A percentile compares a stretch with the other conserved stretches of the same genome.
phyloP scores from a whole-genome alignment of 1,284 basidiomycete species.

The Agroathelia rolfsii region DNA sequence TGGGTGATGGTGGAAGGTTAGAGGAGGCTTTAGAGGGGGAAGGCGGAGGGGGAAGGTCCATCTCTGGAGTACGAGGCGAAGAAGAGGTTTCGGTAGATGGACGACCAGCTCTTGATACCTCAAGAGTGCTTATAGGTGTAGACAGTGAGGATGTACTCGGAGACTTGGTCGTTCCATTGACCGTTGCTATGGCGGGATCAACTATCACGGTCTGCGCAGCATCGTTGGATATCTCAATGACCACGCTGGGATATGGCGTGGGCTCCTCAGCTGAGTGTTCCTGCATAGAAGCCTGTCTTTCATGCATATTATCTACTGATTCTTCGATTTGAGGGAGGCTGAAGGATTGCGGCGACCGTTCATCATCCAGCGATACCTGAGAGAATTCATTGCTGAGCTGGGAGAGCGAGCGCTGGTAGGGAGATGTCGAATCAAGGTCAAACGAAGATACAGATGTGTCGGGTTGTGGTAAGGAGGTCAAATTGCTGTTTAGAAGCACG shows the following conservation, averaged over 20 bases:
- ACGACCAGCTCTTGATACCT: constrained; percentile 1
- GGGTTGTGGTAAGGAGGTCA: constrained; percentile 24
- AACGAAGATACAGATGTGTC: constrained; percentile 50
- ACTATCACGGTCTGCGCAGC: constrained; percentile 11
- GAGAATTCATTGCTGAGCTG: constrained; percentile 31
- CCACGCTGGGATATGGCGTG: constrained; percentile 2
- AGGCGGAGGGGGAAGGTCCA: constrained; percentile 18
- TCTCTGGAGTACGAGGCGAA: constrained; percentile 11
- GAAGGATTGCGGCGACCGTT: no score
- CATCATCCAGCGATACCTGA: constrained; percentile 33
- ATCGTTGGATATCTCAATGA: constrained; percentile 11
- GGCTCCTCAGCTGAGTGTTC: not conserved
- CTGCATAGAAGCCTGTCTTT: not conserved
- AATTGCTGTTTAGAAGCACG: constrained; percentile 14
- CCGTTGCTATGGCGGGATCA: constrained; percentile 2
- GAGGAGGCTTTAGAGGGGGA: constrained; percentile 14
- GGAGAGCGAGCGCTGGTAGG: constrained; percentile 14
- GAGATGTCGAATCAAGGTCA: constrained; percentile 30
- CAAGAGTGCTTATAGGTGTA: no score
- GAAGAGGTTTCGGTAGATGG: constrained; percentile 7
- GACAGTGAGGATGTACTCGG: constrained; percentile 4
- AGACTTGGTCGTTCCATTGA: no score
- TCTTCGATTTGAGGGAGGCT: no score
- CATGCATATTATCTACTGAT: not conserved
- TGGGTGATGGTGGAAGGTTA: constrained; percentile 9